Conservation (phyloP, 1,284 basidiomycete genomes). For the Cryptococcus depauperatus region DNA sequence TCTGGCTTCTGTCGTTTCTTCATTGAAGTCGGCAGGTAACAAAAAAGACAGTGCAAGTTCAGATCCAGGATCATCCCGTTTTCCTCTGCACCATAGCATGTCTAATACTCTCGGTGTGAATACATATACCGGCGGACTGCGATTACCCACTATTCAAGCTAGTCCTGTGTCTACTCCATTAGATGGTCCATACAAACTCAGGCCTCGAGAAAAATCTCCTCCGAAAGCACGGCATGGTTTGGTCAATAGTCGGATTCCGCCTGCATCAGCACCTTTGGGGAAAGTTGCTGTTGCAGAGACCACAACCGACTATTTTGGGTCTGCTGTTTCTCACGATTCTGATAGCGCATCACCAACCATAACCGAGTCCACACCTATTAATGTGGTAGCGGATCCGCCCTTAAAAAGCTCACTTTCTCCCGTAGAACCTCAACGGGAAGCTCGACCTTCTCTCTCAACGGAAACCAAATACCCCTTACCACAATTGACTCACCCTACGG, state of each 20-base stretch:
- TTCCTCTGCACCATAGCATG: conserved; percentile 28
- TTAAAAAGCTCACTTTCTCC: conserved; percentile 47
- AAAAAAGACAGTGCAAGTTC: conserved; percentile 25
- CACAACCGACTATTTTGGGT: conserved; percentile 34
- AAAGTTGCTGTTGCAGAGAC: conserved; percentile 17
- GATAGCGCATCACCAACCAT: conserved; percentile 20
- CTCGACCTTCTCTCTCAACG: neutral
- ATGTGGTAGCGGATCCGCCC: neutral
- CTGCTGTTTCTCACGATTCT: conserved; percentile 4
- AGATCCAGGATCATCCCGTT: conserved; percentile 25
- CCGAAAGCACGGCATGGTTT: conserved; percentile 11
- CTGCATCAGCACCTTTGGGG: conserved; percentile 38
- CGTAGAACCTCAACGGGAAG: conserved; percentile 1
- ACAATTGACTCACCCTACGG: conserved; percentile 11
- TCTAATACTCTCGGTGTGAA: conserved; percentile 20
- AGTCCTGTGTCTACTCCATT: conserved; percentile 36
- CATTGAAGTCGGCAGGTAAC: conserved; percentile 46
- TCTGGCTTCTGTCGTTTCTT: conserved; percentile 49
- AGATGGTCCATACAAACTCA: conserved; percentile 18
- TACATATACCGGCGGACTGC: conserved; percentile 5
- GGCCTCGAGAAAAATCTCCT: conserved; percentile 4
- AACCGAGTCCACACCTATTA: conserved; percentile 16
- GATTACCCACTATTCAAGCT: conserved; percentile 34
- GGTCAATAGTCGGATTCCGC: conserved; percentile 20
- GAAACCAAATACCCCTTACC: conserved; percentile 8